A percentile compares a stretch with the other conserved stretches of the same genome.
These are phyloP conservation scores for Mrakia hoshinonis DNA, from an alignment of 768 basidiomycete species.

Conservation along the genomic window DNA sequence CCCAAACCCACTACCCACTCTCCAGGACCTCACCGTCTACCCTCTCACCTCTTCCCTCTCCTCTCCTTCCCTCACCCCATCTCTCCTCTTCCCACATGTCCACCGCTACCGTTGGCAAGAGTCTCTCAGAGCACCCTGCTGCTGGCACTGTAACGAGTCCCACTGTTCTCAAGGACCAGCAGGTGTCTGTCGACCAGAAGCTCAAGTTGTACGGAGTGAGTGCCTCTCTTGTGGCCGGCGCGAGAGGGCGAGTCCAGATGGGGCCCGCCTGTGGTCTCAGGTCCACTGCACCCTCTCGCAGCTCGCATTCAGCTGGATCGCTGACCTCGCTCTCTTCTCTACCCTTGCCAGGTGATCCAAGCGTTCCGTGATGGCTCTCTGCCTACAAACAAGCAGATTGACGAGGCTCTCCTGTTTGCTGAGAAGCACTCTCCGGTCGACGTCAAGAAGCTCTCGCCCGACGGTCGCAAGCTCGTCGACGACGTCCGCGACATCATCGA, in stretches of 20 bases:
- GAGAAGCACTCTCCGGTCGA: conserved; percentile 52
- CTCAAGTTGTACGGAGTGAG: conserved; percentile 62
- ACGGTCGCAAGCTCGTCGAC: conserved; percentile 65
- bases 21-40: too few relatives aligned
- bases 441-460: conserved; percentile 57
- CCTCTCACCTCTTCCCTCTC: neutral
- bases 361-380: conserved; percentile 60
- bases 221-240: neutral
- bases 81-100: neutral
- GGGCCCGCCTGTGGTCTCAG: neutral
- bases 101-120: neutral
- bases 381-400: conserved; percentile 53
- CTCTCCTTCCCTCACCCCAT: neutral
- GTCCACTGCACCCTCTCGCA: neutral
- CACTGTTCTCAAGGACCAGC: neutral
- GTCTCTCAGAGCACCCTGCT: neutral
- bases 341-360: conserved; percentile 47
- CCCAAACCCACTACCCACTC: too few relatives aligned
- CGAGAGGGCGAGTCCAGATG: neutral
- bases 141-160: neutral
- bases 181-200: conserved; percentile 60
- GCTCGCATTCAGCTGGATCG: neutral
- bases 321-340: neutral
- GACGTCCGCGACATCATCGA: conserved; percentile 70
- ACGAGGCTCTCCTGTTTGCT: conserved; percentile 49